Percentiles rank a stretch among this genome's conserved stretches.
Evolutionary conservation across 148 eudicot genomes (phyloP).

Genomic region (Chenopodium suecicum): DNA sequence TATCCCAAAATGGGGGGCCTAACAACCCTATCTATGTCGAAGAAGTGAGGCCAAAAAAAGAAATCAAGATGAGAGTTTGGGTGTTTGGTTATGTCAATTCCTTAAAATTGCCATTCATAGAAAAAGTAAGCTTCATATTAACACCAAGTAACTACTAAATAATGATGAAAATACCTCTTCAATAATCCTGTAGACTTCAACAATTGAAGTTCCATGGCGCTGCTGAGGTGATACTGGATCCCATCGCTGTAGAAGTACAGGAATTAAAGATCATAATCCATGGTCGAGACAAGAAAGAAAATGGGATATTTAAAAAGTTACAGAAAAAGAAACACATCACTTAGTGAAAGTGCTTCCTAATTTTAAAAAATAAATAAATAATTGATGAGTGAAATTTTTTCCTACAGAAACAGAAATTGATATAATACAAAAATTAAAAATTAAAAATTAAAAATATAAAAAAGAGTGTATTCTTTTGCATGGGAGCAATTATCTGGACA

Average conservation of each 20-base stretch:
- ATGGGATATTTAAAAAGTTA: neutral
- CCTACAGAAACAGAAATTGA: neutral
- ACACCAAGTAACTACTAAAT: constrained; percentile 3
- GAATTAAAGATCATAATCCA: constrained; percentile 10
- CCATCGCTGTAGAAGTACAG: constrained; percentile 63
- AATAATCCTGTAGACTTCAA: constrained; percentile 95
- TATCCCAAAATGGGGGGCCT: neutral
- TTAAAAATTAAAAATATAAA: no score
- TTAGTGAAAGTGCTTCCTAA: neutral
- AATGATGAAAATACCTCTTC: constrained; percentile 70
- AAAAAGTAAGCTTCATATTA: neutral
- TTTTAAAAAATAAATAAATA: neutral
- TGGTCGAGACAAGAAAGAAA: neutral
- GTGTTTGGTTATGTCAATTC: neutral
- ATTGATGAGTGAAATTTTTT: neutral
- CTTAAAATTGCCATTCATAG: no score
- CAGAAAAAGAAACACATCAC: neutral
- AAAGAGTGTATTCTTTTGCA: neutral
- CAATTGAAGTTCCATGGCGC: constrained; percentile 95
- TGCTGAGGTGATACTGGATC: constrained; percentile 88
- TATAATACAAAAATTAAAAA: no score
- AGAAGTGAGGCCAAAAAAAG: neutral
- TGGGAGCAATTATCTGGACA: neutral
- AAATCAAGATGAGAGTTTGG: neutral
- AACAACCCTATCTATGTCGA: neutral